These are phyloP conservation scores for Daldinia sp. DNA, from an alignment of 2,329 filamentous ascomycete species.

Conservation along the genomic window DNA sequence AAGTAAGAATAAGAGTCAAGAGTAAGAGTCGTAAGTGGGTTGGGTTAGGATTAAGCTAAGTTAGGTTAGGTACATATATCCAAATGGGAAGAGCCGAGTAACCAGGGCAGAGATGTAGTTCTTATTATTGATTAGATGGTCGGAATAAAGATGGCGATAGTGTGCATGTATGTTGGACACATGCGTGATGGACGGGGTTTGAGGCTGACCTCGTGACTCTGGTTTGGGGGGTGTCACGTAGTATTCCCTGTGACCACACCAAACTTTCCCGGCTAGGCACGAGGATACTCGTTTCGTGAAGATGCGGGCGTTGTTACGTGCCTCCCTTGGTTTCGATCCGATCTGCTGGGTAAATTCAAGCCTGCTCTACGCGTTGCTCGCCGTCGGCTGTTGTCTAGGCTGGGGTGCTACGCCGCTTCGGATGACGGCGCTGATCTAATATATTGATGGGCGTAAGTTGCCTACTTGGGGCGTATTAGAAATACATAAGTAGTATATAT, in stretches of 20 bases:
- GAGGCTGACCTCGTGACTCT: constrained; percentile 13
- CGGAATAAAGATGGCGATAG: not conserved
- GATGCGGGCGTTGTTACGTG: not conserved
- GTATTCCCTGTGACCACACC: constrained; percentile 11
- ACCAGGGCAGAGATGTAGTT: not conserved
- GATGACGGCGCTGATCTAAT: not conserved
- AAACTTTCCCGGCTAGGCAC: constrained; percentile 1
- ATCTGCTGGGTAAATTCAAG: not conserved
- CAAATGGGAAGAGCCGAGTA: not conserved
- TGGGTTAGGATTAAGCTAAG: no score
- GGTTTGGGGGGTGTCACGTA: constrained; percentile 4
- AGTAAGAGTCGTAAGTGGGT: no score
- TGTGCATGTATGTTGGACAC: not conserved
- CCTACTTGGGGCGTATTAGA: no score
- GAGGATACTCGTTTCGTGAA: constrained; percentile 4
- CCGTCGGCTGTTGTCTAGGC: no score
- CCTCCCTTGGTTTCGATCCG: not conserved
- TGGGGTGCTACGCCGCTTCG: not conserved
- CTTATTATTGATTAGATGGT: not conserved
- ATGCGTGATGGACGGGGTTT: constrained; percentile 3
- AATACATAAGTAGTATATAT: not conserved
- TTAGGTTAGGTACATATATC: no score
- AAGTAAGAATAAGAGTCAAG: not conserved
- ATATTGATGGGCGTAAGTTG: no score
- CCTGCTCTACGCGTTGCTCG: no score